Base-by-base conservation (phyloP, 78 protist species). In the Planoprotostelium fungivorum region DNA sequence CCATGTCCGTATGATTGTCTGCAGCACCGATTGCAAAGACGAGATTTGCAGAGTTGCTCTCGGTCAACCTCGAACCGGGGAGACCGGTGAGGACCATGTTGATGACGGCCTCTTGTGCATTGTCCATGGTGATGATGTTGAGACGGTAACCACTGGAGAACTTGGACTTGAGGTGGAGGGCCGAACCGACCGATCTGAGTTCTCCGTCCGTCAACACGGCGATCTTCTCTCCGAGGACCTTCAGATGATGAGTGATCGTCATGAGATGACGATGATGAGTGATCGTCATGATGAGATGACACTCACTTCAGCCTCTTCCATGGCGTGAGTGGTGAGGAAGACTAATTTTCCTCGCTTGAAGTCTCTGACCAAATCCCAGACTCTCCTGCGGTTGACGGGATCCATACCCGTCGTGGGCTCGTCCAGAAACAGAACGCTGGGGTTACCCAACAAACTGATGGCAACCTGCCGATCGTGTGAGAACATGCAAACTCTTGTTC, bases 281-380 rank as follows among this genome's bases (percentile, higher is more conserved):
- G 16, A 51, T 51, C 73, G n/a, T 16, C 36, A 85, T 25, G 16
- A 5, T 25, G 16, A 36, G 16, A 36, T 25, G 16, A 85, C 16
- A 16, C 29, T 36, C 16, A 36, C 73, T 86, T 92, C 90, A 86
- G 87, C 38, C 63, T 93, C 95, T 29, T 90, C 92, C 96, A 97
- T 94, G 85, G 94, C 90, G 90, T 98, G 99, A 38, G 99, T 96
- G 36, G 98, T 98, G 86, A 97, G 84, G 36, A 97, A 84, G 39
- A 97, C 89, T 34, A 89, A 87, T 29, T 92, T 63, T 63, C 89
- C 84, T 36, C 89, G 38, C 37, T 85, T 88, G 35, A 90, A 37
- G 36, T 83, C 91, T 83, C 89, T 38, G 73, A 97, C 90, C 37
- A 93, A 87, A 86, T 95, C 89, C 97, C 98, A 97, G 86, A 94